phyloP scores from a whole-genome alignment of 805 yeast genomes.

The Myxozyma nipponensis region DNA sequence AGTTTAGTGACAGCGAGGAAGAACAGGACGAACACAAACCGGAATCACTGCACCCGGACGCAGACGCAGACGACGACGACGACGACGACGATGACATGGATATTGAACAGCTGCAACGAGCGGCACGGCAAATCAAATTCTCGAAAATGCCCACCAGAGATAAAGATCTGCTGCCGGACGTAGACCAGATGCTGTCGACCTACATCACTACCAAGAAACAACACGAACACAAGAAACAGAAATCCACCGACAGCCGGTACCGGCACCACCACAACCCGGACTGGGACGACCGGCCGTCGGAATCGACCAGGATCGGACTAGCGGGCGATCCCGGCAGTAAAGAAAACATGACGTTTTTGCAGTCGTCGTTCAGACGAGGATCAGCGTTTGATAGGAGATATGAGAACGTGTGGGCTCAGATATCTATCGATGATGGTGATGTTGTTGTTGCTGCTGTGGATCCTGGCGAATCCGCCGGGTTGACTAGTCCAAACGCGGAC shows the following conservation, averaged over 20 bases:
- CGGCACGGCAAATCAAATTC: constrained; percentile 35
- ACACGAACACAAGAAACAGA: not conserved
- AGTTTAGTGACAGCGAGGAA: constrained; percentile 4
- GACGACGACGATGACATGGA: constrained; percentile 44
- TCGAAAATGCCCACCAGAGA: constrained; percentile 28
- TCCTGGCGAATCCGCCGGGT: too few relatives aligned
- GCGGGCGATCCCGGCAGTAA: constrained; percentile 24
- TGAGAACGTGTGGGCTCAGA: constrained; percentile 13
- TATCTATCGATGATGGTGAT: constrained; percentile 22
- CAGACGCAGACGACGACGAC: constrained; percentile 32
- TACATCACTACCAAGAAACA: constrained; percentile 13
- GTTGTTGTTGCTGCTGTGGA: not conserved
- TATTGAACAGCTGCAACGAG: constrained; percentile 39
- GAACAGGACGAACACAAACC: not conserved
- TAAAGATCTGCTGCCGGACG: constrained; percentile 17
- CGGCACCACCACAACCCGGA: not conserved
- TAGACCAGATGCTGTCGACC: constrained; percentile 19
- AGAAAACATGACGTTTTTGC: constrained; percentile 20
- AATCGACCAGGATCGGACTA: constrained; percentile 12
- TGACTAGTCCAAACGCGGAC: too few relatives aligned
- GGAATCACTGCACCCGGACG: too few relatives aligned
- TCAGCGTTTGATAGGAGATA: constrained; percentile 14
- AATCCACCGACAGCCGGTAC: not conserved
- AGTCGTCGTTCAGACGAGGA: constrained; percentile 18
- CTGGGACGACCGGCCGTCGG: constrained; percentile 1